Evolutionary conservation across 495 filamentous ascomycete genomes (phyloP), one percentile per base, ranked within the genome.

Genomic region (Penicillium lividum): DNA sequence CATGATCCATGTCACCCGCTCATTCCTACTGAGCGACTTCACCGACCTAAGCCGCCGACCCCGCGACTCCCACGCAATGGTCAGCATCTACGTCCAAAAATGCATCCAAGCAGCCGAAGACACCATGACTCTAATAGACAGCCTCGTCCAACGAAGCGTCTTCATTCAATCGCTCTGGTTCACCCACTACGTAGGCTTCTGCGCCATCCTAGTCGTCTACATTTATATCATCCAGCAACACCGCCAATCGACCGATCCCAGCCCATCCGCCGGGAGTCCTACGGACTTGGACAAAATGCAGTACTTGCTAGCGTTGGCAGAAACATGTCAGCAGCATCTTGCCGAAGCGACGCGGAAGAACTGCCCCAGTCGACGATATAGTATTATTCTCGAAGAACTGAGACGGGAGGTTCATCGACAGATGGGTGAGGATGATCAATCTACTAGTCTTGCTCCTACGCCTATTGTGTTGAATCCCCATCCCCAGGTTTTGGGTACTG

Each of bases 1-100:
- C 4, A 73, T 78, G 53, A 84, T 86, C 34, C 76, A 85, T 33
- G 69, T 79, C 8, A 80, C 74, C n/a, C 76, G 84, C n/a, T 81
- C 80, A 42, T 81, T 84, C 29, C 71, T 86, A 28, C 66, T 85
- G 9, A 77, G 73, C 51, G 78, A 81, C 54, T 82, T 81, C 54
- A 76, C 78, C 22, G 72, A 80, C 56, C 64, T 78, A 16, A 73
- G 69, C 54, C 71, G 73, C 29, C 54, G 71, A 33, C 68, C 73
- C 9, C 50, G 57, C 57, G 63, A 70, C n/a, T 67, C 72, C 7
- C 62, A 69, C 54, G 65, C 69, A 7, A 65, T 64, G 30, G 60
- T 73, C 50, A 65, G 71, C 50, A 68, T 70, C 8, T 59, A 75
- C 30, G 69, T 82, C 6, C 65, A 66, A 7, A 76, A 75, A 34